Conservation (phyloP, 495 filamentous ascomycete genomes). For the Hypoxylon subgilvum region DNA sequence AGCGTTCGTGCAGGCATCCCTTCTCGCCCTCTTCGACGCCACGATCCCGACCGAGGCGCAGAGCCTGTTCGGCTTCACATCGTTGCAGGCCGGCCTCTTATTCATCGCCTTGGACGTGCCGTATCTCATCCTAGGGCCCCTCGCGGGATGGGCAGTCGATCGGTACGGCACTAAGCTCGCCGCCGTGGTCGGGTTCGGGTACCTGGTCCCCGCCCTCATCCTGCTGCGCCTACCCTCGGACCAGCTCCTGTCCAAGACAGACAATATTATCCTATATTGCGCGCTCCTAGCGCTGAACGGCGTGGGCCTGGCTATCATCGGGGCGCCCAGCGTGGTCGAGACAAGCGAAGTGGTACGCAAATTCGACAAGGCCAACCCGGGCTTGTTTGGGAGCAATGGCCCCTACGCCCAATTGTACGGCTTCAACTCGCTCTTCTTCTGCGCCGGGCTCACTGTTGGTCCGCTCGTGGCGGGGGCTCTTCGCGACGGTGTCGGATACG, state of each 20-base stretch:
- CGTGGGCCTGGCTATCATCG: slow-evolving; percentile 55
- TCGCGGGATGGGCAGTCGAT: slow-evolving; percentile 59
- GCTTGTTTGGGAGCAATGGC: slow-evolving; percentile 46
- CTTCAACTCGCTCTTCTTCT: slow-evolving; percentile 61
- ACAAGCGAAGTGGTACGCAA: slow-evolving; percentile 42
- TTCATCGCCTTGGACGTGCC: slow-evolving; percentile 63
- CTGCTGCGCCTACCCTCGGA: slow-evolving; percentile 57
- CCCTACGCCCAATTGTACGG: slow-evolving; percentile 66
- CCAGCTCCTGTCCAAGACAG: slow-evolving; percentile 44
- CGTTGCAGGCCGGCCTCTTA: slow-evolving; percentile 62
- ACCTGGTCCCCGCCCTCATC: slow-evolving; percentile 55
- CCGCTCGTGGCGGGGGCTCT: slow-evolving; percentile 55
- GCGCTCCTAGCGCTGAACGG: slow-evolving; percentile 57
- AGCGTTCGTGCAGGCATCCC: slow-evolving; percentile 56
- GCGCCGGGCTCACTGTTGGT: slow-evolving; percentile 57
- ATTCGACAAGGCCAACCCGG: slow-evolving; percentile 49
- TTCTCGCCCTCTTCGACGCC: slow-evolving; percentile 61
- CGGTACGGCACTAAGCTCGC: slow-evolving; percentile 57
- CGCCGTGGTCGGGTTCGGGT: slow-evolving; percentile 55
- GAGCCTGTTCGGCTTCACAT: slow-evolving; percentile 60
- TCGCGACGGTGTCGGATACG: slow-evolving; percentile 60
- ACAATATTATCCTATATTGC: slow-evolving; percentile 47
- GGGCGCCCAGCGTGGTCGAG: slow-evolving; percentile 45
- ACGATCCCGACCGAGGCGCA: slow-evolving; percentile 61
- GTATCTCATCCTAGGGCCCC: slow-evolving; percentile 57